Evolutionary conservation across 73 alveolate genomes (phyloP).

Genomic region (Paramecium biaurelia): DNA sequence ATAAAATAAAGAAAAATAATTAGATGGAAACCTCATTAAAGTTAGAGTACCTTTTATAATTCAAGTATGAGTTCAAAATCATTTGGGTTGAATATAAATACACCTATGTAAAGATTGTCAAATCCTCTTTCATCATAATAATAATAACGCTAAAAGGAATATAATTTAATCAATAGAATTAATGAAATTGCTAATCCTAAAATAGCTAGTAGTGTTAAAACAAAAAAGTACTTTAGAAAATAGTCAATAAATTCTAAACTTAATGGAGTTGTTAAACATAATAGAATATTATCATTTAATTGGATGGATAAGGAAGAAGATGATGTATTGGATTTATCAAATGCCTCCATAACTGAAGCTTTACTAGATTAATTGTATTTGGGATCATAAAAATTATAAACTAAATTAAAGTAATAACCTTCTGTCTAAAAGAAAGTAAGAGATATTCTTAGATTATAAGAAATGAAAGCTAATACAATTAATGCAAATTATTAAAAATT

Average conservation of each 20-base stretch:
- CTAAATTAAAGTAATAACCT: background rate
- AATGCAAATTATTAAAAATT: constrained; percentile 8
- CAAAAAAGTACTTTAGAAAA: background rate
- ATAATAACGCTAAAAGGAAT: background rate
- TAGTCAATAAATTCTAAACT: background rate
- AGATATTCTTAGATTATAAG: background rate
- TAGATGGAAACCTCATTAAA: background rate
- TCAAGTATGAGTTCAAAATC: background rate
- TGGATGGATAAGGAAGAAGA: background rate
- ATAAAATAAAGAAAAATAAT: background rate
- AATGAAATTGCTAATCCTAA: background rate
- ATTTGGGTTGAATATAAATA: background rate
- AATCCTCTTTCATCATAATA: background rate
- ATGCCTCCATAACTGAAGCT: background rate
- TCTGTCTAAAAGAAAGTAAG: background rate
- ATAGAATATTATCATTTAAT: background rate
- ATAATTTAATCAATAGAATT: background rate
- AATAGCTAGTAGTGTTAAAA: background rate
- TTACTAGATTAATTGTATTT: background rate
- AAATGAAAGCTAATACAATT: constrained; percentile 3
- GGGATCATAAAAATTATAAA: background rate
- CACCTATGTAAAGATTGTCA: background rate
- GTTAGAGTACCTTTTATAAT: background rate
- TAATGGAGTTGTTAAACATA: constrained; percentile 4
- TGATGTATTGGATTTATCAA: background rate